Evolutionary conservation across 2,329 filamentous ascomycete species (phyloP).

Genomic region (Colletotrichum limetticola): DNA sequence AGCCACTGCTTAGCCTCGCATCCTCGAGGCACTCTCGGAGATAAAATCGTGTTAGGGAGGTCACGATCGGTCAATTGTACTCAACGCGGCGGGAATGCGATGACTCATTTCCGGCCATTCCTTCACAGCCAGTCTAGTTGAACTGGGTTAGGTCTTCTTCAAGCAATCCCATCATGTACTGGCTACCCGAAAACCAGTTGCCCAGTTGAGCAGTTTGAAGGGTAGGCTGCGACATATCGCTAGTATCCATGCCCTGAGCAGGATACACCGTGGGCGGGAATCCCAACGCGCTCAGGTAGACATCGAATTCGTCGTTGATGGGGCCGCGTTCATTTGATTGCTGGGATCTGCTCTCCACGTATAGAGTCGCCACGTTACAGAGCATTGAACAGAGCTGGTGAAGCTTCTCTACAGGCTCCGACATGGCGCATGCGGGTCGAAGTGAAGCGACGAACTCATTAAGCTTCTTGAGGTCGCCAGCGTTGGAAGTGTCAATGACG

Average conservation of each 20-base stretch:
- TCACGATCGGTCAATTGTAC: neutral
- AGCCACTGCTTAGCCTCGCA: neutral
- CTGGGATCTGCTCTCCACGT: conserved; percentile 68
- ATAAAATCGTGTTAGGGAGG: neutral
- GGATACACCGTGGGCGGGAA: conserved; percentile 58
- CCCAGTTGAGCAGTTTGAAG: conserved; percentile 60
- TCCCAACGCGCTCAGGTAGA: conserved; percentile 72
- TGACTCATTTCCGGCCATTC: neutral
- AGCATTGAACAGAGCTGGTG: conserved; percentile 72
- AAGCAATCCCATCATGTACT: conserved; percentile 72
- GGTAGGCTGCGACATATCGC: conserved; percentile 39
- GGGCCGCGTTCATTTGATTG: conserved; percentile 58
- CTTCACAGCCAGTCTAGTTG: conserved; percentile 23
- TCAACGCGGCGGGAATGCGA: neutral
- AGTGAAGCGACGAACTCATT: conserved; percentile 64
- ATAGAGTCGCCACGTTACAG: conserved; percentile 68
- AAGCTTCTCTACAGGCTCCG: conserved; percentile 53
- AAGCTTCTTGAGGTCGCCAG: conserved; percentile 64
- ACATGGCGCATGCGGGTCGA: conserved; percentile 24
- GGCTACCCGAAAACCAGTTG: conserved; percentile 74
- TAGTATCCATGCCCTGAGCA: conserved; percentile 42
- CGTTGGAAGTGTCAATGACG: conserved; percentile 63
- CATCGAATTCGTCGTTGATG: conserved; percentile 70
- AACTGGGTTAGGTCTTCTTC: conserved; percentile 68
- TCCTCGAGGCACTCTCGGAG: neutral